Percentiles rank a stretch among this genome's conserved stretches.
These are phyloP conservation scores for Trematosphaeria pertusa DNA, from an alignment of 2,329 filamentous ascomycete species.

Conservation along the genomic window DNA sequence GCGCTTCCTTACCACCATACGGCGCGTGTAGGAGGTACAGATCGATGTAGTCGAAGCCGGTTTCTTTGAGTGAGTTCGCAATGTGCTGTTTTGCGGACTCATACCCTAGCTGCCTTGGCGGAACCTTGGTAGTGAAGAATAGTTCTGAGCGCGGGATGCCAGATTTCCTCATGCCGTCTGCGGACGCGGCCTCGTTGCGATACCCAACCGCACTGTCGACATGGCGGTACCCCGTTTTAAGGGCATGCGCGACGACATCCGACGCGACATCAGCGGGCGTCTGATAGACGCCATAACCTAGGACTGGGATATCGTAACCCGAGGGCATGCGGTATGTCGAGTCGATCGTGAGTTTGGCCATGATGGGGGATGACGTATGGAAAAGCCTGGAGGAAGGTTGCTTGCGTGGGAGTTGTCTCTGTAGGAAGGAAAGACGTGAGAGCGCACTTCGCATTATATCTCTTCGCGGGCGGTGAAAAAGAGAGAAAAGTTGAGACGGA, in stretches of 20 bases:
- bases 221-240: slow-evolving; percentile 67
- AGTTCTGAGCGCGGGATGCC: slow-evolving; percentile 64
- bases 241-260: slow-evolving; percentile 64
- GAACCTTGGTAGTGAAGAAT: slow-evolving; percentile 76
- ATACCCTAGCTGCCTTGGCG: slow-evolving; percentile 63
- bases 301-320: slow-evolving; percentile 66
- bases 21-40: slow-evolving; percentile 65
- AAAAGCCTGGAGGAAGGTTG: slow-evolving; percentile 14
- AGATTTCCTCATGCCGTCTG: slow-evolving; percentile 66
- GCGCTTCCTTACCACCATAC: slow-evolving; percentile 58
- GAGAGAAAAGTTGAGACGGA: too few species aligned
- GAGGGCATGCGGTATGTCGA: slow-evolving; percentile 62
- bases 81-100: slow-evolving; percentile 68
- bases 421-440: slow-evolving; percentile 19
- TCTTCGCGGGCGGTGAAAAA: too few species aligned
- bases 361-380: slow-evolving; percentile 40
- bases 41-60: slow-evolving; percentile 71
- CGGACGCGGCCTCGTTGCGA: slow-evolving; percentile 72
- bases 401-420: slow-evolving; percentile 17
- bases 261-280: slow-evolving; percentile 63
- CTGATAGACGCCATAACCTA: slow-evolving; percentile 63
- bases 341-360: slow-evolving; percentile 55
- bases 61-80: slow-evolving; percentile 59
- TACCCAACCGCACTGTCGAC: slow-evolving; percentile 72
- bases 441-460: slow-evolving; percentile 5